Evolutionary conservation across 257 asterid species (phyloP).

Genomic region (Thymus mandschuricus): DNA sequence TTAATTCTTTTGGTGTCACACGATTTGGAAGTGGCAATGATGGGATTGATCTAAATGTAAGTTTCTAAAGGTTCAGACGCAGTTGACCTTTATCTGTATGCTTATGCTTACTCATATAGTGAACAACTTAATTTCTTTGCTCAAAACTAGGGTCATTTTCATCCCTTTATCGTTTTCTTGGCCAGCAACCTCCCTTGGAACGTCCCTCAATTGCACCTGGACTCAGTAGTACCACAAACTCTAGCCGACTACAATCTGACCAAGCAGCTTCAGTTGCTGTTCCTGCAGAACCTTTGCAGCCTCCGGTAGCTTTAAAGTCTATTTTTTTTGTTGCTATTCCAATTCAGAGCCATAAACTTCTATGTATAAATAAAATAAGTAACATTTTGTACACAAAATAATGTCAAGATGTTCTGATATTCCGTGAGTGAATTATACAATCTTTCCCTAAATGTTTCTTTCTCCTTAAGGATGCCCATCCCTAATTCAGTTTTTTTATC

Average conservation of each 20-base stretch:
- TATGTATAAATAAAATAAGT: constrained; percentile 4
- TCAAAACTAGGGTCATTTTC: constrained; percentile 14
- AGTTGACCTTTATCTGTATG: constrained; percentile 27
- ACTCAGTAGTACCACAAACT: constrained; percentile 48
- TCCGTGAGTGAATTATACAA: constrained; percentile 10
- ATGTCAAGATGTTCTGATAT: constrained; percentile 16
- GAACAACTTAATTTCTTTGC: constrained; percentile 16
- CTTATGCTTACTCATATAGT: constrained; percentile 10
- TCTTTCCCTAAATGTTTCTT: constrained; percentile 18
- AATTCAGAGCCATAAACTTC: background rate
- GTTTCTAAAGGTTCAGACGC: constrained; percentile 37
- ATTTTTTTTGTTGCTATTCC: background rate
- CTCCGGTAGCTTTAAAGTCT: constrained; percentile 55
- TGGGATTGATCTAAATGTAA: constrained; percentile 81
- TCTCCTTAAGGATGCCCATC: constrained; percentile 20
- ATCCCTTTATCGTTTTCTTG: constrained; percentile 28
- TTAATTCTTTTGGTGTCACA: constrained; percentile 65
- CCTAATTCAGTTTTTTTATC: constrained; percentile 13
- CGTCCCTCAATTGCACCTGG: constrained; percentile 43
- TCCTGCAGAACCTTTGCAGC: constrained; percentile 66
- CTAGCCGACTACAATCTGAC: constrained; percentile 50
- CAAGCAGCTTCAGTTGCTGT: constrained; percentile 50
- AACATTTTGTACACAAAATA: background rate
- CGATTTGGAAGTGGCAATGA: constrained; percentile 66
- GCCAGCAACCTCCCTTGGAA: constrained; percentile 64